phyloP scores from a whole-genome alignment of 208 protist species.

The Trichomonas vaginalis region DNA sequence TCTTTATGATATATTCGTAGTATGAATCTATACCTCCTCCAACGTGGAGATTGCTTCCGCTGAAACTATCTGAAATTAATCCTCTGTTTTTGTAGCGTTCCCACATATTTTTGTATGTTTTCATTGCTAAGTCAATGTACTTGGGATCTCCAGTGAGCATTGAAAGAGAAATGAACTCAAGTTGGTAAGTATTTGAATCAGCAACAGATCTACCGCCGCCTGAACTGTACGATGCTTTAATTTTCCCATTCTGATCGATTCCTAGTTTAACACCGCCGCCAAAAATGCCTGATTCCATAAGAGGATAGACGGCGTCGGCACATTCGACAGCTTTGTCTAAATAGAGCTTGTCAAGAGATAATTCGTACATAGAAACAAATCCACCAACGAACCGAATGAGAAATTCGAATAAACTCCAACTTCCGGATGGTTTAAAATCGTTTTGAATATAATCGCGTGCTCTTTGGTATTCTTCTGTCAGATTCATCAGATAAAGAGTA shows the following conservation, averaged over 20 bases:
- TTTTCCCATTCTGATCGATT: background rate
- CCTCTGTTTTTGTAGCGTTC: background rate
- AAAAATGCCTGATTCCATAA: background rate
- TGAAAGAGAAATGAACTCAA: background rate
- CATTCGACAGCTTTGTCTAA: background rate
- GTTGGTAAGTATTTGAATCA: background rate
- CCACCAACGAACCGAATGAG: slow-evolving; percentile 55
- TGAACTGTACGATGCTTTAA: background rate
- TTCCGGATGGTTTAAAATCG: background rate
- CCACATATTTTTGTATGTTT: background rate
- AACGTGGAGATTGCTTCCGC: background rate
- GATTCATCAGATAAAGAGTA: slow-evolving; percentile 49
- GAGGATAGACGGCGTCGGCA: background rate
- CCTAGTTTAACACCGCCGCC: background rate
- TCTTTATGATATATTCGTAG: background rate
- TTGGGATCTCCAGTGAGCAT: background rate
- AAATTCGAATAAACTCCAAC: slow-evolving; percentile 51
- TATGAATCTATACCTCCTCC: background rate
- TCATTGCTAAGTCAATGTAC: background rate
- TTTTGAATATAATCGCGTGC: background rate
- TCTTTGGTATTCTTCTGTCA: slow-evolving; percentile 17
- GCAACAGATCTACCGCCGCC: background rate
- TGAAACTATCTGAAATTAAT: background rate
- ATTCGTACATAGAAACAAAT: slow-evolving; percentile 49
- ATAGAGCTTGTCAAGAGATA: slow-evolving; percentile 44